These are phyloP conservation scores for Neoboletus magnificus DNA, from an alignment of 768 basidiomycete species.

Conservation along the genomic window DNA sequence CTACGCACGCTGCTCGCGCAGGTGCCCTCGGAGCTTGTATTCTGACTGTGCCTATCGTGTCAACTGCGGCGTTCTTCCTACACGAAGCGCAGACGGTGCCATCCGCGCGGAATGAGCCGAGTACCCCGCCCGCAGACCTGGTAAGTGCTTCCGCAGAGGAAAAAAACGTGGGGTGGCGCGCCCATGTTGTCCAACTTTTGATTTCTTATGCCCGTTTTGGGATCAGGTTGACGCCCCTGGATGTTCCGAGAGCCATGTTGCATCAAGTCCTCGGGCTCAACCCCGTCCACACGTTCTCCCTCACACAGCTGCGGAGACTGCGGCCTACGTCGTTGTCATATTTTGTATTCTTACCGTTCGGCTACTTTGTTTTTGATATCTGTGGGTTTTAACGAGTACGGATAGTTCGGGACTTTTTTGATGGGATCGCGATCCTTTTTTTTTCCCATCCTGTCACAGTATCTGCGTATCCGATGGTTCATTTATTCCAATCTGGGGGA, in stretches of 20 bases:
- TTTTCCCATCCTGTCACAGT: background rate
- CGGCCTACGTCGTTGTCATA: slow-evolving; percentile 10
- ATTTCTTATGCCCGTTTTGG: background rate
- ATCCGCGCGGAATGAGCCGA: slow-evolving; percentile 1
- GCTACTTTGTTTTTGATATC: slow-evolving; percentile 16
- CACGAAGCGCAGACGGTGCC: slow-evolving; percentile 1
- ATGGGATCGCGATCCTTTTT: background rate
- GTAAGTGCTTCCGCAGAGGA: slow-evolving; percentile 1
- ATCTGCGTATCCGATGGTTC: background rate
- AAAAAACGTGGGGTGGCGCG: background rate
- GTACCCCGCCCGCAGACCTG: background rate
- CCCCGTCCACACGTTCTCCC: background rate
- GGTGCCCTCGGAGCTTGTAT: slow-evolving; percentile 11
- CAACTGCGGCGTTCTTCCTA: slow-evolving; percentile 5
- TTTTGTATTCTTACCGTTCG: slow-evolving; percentile 17
- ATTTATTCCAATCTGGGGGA: background rate
- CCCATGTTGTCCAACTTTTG: background rate
- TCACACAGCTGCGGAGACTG: slow-evolving; percentile 11
- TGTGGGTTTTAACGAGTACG: background rate
- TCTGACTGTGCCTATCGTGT: slow-evolving; percentile 4
- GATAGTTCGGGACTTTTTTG: background rate
- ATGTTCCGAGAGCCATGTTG: background rate
- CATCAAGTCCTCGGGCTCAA: background rate
- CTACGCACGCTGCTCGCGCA: slow-evolving; percentile 16
- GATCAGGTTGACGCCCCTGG: background rate